Percentiles rank a stretch among this genome's conserved stretches.
These are phyloP conservation scores for Diaporthe helianthi DNA, from an alignment of 2,329 filamentous ascomycete genomes.

Conservation along the genomic window DNA sequence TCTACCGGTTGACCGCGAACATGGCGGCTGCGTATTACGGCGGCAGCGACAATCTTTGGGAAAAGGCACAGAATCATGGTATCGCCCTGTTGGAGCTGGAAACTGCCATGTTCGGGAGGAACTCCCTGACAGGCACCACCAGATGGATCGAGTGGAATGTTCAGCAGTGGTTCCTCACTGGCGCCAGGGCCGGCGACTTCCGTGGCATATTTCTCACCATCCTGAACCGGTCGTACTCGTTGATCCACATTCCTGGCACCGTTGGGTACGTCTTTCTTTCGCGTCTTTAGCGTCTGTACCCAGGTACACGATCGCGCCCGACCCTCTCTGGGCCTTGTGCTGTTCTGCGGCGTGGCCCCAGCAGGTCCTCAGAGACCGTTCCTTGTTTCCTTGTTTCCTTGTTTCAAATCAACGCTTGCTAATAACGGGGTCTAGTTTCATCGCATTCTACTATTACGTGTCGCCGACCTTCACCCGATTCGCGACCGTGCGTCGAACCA, in stretches of 20 bases:
- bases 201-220: slow-evolving; percentile 48
- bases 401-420: neutral
- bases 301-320: neutral
- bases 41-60: slow-evolving; percentile 51
- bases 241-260: slow-evolving; percentile 59
- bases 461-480: slow-evolving; percentile 51
- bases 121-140: slow-evolving; percentile 39
- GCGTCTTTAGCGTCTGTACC: too few species aligned
- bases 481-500: slow-evolving; percentile 47
- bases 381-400: neutral
- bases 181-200: slow-evolving; percentile 47
- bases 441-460: slow-evolving; percentile 69
- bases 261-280: slow-evolving; percentile 46
- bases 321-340: neutral
- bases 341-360: neutral
- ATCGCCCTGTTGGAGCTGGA: slow-evolving; percentile 53
- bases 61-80: slow-evolving; percentile 53
- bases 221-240: slow-evolving; percentile 56
- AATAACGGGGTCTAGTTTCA: slow-evolving; percentile 53
- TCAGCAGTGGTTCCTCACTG: slow-evolving; percentile 52
- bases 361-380: neutral
- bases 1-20: slow-evolving; percentile 66
- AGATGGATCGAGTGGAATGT: slow-evolving; percentile 52
- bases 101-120: slow-evolving; percentile 40
- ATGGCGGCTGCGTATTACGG: slow-evolving; percentile 59